Base-by-base conservation (phyloP, 148 eudicot genomes). In the Chenopodium berlandieri region DNA sequence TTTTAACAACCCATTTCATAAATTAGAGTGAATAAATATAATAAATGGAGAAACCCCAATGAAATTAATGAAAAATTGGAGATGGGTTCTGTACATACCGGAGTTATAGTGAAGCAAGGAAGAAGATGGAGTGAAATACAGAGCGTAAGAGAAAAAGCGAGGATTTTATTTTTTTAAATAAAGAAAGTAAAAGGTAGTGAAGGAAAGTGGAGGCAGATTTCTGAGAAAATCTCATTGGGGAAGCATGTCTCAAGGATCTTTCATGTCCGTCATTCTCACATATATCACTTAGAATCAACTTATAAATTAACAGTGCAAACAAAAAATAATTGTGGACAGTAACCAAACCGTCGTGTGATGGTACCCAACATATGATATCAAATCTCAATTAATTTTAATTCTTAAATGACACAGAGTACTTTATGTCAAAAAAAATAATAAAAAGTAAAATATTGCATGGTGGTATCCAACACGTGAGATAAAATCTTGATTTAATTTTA, bases 151-250 rank as follows among this genome's bases (percentile, higher is more conserved):
- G 73, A 30, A 20, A 9, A 56, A 31, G 27, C 0, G 7, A 50
- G 23, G 40, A 73, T 31, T 9, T 23, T 37, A 12, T 2, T 10
- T 11, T 23, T 46, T 46, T 0, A 48, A 27, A 74, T 4, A 14
- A 50, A 50, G 20, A 52, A 50, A 48, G 19, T 47, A 40, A 14
- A 68, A 68, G 44, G 1, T 12, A 73, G 31, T 25, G 54, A 47
- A 73, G 32, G 48, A 78, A 76, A 80, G 80, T 77, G 73, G 88
- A 86, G 80, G 84, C 79, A 74, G 82, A 85, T 79, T 62, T 71
- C 79, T 62, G 25, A 71, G 73, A 80, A 76, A 54, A 69, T 62
- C 80, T 71, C 65, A 70, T 22, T 37, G 65, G 70, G 71, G 58
- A 78, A 83, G 58, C 69, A 74, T 78, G 75, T 78, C 82, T 78